These are phyloP conservation scores for Calonectria pteridis DNA, from an alignment of 2,329 filamentous ascomycete species.

Conservation along the genomic window DNA sequence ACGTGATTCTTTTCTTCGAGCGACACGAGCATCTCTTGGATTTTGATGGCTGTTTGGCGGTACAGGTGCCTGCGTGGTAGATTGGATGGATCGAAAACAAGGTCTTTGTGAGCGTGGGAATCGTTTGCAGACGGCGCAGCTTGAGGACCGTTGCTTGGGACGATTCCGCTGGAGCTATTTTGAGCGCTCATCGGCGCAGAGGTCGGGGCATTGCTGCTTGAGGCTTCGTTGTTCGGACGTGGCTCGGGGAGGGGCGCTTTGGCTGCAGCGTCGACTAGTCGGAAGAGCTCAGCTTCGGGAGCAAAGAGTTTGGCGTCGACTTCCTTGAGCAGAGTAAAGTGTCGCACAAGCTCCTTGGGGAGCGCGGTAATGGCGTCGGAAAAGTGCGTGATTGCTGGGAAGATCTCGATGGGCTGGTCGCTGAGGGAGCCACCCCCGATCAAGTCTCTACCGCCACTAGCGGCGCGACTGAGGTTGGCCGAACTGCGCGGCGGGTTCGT, in stretches of 20 bases:
- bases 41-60: conserved; percentile 80
- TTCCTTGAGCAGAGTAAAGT: conserved; percentile 96
- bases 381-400: conserved; percentile 79
- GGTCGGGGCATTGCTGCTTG: conserved; percentile 55
- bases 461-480: conserved; percentile 59
- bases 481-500: conserved; percentile 72
- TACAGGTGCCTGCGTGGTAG: conserved; percentile 80
- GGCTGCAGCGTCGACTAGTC: conserved; percentile 76
- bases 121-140: conserved; percentile 58
- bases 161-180: conserved; percentile 60
- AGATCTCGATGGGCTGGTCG: conserved; percentile 75
- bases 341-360: conserved; percentile 93
- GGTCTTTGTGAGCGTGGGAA: conserved; percentile 56
- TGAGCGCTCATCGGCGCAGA: conserved; percentile 64
- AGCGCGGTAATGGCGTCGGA: conserved; percentile 92
- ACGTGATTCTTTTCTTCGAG: conserved; percentile 99
- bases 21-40: conserved; percentile 88
- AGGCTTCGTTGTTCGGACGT: conserved; percentile 59
- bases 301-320: conserved; percentile 97
- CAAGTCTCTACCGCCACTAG: conserved; percentile 58
- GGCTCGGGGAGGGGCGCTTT: conserved; percentile 62
- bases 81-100: conserved; percentile 68
- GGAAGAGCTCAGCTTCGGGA: conserved; percentile 84
- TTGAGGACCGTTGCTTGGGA: conserved; percentile 51
- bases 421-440: conserved; percentile 58